Evolutionary conservation across 2,329 filamentous ascomycete genomes (phyloP), one percentile per base, ranked within the genome.

Genomic region (Ophiobolus disseminans): DNA sequence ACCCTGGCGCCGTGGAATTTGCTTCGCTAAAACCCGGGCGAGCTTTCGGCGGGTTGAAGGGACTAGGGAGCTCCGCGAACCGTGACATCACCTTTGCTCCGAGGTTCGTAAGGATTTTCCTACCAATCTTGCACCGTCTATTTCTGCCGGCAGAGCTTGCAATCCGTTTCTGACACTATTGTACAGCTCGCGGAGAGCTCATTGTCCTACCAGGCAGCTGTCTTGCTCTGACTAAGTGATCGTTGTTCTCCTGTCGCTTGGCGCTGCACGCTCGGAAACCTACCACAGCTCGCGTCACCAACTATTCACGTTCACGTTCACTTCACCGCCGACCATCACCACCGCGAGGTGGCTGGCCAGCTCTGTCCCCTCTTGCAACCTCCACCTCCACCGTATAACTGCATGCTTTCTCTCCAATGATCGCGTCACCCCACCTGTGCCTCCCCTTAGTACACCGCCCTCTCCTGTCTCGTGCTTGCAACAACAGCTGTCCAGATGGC

Each of bases 401-500:
- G 38, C 45, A 46, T 45, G 45, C 38, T 46, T 45, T 50, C 57
- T 58, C 64, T 60, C 38, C 41, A 44, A 70, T 71, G 63, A 61
- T 48, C 52, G 48, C 57, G 52, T 51, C 59, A 60, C 56, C 58
- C 54, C 62, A 51, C 55, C 43, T 57, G 58, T 61, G 55, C 54
- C 57, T 61, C 58, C 50, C 55, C 50, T 50, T 48, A 50, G 45
- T 60, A 57, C 55, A 65, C 61, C 60, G 52, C 61, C 57, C 52
- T 63, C 64, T 69, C 66, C 60, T 66, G 61, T 66, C 68, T 65
- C 57, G 52, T 55, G 50, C 54, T 47, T 56, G 48, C 57, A 50
- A 50, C 60, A 39, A 40, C 36, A 60, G 36, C 60, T 56, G 40
- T 46, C 63, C 67, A 42, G 28, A 73, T 71, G 69, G 63, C 66